Percentiles rank a stretch among this genome's conserved stretches.
These are phyloP conservation scores for Aspergillus pseudotamarii DNA, from an alignment of 2,329 filamentous ascomycete species.

Conservation along the genomic window DNA sequence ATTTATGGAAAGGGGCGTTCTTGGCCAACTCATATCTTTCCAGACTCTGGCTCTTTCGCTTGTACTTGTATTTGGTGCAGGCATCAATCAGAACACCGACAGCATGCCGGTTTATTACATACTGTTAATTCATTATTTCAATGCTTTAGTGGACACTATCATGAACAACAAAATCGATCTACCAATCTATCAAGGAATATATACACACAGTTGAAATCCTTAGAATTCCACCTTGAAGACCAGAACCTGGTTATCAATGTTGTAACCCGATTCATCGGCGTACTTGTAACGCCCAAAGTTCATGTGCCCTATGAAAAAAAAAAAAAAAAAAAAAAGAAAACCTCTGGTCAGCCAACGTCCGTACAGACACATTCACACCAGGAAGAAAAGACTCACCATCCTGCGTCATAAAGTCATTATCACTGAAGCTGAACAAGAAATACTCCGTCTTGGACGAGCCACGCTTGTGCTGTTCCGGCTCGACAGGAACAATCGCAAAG, in stretches of 20 bases:
- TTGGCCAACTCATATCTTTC: background rate
- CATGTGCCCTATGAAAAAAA: conserved; percentile 58
- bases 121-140: background rate
- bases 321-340: too few species aligned
- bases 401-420: conserved; percentile 77
- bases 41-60: background rate
- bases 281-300: conserved; percentile 61
- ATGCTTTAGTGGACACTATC: background rate
- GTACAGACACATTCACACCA: background rate
- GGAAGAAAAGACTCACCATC: conserved; percentile 51
- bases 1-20: background rate
- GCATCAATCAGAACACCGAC: background rate
- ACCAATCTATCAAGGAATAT: background rate
- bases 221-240: conserved; percentile 53
- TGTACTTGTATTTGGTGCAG: conserved; percentile 8
- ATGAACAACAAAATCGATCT: background rate
- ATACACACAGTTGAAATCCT: background rate
- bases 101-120: background rate
- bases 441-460: conserved; percentile 58
- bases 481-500: conserved; percentile 63
- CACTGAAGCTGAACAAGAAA: conserved; percentile 68
- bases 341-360: conserved; percentile 11
- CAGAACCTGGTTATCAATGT: conserved; percentile 64
- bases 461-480: conserved; percentile 36
- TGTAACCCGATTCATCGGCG: conserved; percentile 59